These are phyloP conservation scores for Amniculicola lignicola DNA, from an alignment of 495 filamentous ascomycete genomes.

Conservation along the genomic window DNA sequence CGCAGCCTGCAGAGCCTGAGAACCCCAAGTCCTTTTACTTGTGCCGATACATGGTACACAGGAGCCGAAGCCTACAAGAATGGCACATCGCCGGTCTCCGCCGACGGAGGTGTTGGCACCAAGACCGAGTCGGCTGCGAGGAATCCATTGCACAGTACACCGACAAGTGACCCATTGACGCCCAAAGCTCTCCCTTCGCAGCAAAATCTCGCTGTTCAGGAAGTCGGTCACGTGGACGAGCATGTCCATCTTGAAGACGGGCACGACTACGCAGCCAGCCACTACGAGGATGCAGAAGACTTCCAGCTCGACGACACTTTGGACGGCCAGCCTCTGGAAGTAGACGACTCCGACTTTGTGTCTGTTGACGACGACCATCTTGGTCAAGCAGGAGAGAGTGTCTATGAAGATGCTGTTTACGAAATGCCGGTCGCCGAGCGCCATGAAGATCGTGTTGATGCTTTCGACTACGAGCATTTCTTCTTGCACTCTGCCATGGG, in stretches of 20 bases:
- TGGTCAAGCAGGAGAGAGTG: conserved; percentile 49
- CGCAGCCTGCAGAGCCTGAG: conserved; percentile 80
- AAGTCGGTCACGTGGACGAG: background rate
- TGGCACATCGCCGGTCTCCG: conserved; percentile 19
- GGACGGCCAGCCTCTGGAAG: background rate
- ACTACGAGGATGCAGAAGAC: conserved; percentile 9
- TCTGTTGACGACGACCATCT: conserved; percentile 36
- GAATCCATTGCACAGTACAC: conserved; percentile 43
- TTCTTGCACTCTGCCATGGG: conserved; percentile 89
- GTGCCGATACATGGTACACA: conserved; percentile 69
- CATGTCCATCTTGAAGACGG: background rate
- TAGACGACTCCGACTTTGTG: conserved; percentile 21
- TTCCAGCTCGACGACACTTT: conserved; percentile 3
- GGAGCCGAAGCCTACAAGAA: conserved; percentile 31
- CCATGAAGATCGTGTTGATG: conserved; percentile 94
- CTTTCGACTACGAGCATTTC: conserved; percentile 96
- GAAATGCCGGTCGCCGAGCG: conserved; percentile 51
- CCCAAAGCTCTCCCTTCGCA: conserved; percentile 1
- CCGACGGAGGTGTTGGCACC: conserved; percentile 32
- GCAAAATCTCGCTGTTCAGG: background rate
- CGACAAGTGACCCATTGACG: conserved; percentile 18
- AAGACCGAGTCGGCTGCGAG: conserved; percentile 44
- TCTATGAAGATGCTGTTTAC: conserved; percentile 61
- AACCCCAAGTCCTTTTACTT: conserved; percentile 80
- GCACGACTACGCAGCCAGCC: conserved; percentile 2